Base-by-base conservation (phyloP, 2,329 filamentous ascomycete species). In the Neopestalotiopsis sp. region DNA sequence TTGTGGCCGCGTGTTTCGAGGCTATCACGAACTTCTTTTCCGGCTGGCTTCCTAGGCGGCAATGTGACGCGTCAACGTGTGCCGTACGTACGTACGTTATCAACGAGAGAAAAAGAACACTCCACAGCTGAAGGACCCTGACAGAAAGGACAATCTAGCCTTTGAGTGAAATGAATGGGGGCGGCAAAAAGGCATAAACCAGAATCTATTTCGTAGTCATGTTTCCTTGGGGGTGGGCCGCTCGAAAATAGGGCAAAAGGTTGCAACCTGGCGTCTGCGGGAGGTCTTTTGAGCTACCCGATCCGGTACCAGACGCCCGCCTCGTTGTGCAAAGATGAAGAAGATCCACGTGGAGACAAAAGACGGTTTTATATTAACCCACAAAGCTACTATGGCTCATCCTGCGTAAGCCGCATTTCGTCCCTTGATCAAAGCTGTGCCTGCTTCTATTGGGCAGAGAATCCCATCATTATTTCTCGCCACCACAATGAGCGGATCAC, bases 401-500 rank as follows among this genome's bases (percentile, higher is more conserved):
- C n/a, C 38, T 53, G 62, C 40, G 38, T 28, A 28, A 64, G 42
- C 42, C 38, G 40, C 40, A 45, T 28, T 49, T 49, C 40, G 61
- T 57, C 64, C 64, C 24, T 28, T 66, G 20, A 30, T 66, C 42
- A 66, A 57, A 65, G 62, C 64, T 67, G 56, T 13, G 65, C 30
- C n/a, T 38, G 34, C 5, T 40, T 42, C 56, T 67, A 67, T 63
- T 32, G 58, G 24, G 66, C 30, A 67, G 58, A 67, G 30, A 17
- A 57, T 63, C 58, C 24, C 62, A 67, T 40, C 53, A 24, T 42
- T 63, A 38, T 13, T 28, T 32, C 12, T 57, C 34, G 38, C 38
- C 57, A 63, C 24, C 45, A 13, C 12, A 28, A n/a, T 24, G 42
- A 30, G 59, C 14, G 38, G 57, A 53, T 62, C 57, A 14, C 40